Conservation (phyloP, 768 basidiomycete species). For the Boletus rubescentipes region DNA sequence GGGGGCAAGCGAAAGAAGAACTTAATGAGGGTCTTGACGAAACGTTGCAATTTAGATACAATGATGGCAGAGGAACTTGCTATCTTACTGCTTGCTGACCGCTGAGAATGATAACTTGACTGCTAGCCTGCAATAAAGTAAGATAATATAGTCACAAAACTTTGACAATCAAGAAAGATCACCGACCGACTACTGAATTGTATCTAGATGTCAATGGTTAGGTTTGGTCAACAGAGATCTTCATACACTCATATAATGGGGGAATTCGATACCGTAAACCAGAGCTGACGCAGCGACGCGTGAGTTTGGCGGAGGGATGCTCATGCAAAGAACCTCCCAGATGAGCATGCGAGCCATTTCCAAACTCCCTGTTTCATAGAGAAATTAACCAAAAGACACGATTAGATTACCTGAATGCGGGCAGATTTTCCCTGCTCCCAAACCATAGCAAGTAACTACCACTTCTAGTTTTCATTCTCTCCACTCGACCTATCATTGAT, state of each 20-base stretch:
- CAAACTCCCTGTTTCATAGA: neutral
- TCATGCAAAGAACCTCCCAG: neutral
- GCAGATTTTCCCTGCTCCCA: neutral
- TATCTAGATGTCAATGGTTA: no score
- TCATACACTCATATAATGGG: no score
- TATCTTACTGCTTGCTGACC: neutral
- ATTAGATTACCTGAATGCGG: neutral
- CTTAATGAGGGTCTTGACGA: slow-evolving; percentile 24
- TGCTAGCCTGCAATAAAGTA: neutral
- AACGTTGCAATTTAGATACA: slow-evolving; percentile 27
- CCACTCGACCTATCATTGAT: slow-evolving; percentile 3
- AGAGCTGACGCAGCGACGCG: neutral
- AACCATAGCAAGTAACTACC: slow-evolving; percentile 22
- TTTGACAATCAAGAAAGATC: neutral
- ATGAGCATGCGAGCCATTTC: neutral
- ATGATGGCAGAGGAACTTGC: slow-evolving; percentile 24
- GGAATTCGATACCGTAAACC: neutral
- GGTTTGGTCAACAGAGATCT: no score
- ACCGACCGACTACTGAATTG: no score
- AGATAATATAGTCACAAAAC: neutral
- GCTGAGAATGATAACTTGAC: neutral
- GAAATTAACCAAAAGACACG: no score
- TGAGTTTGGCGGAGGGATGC: neutral
- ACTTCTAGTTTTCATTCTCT: neutral
- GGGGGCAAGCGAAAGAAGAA: slow-evolving; percentile 23